Evolutionary conservation across 352 stramenopile species (phyloP).

Genomic region (Pythium rhizo-oryzae): DNA sequence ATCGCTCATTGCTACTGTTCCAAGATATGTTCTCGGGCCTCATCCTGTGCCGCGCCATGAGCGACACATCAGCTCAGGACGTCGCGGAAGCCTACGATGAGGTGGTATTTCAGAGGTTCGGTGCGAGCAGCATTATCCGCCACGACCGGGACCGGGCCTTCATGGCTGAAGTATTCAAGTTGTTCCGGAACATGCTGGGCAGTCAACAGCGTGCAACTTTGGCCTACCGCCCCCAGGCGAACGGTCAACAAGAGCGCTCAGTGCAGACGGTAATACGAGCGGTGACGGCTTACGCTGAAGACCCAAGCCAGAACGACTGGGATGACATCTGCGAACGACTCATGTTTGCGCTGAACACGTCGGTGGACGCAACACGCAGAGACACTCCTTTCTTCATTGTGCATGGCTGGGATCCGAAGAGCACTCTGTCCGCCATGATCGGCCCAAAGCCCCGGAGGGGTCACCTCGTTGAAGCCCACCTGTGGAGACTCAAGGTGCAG

Average conservation of each 20-base stretch:
- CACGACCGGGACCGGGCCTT: slow-evolving; percentile 34
- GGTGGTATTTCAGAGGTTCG: slow-evolving; percentile 29
- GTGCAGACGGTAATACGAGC: slow-evolving; percentile 33
- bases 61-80: slow-evolving; percentile 5
- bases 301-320: slow-evolving; percentile 29
- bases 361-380: not conserved
- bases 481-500: slow-evolving; percentile 3
- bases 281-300: slow-evolving; percentile 26
- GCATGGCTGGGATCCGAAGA: slow-evolving; percentile 16
- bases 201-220: slow-evolving; percentile 27
- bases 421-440: slow-evolving; percentile 15
- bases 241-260: no score
- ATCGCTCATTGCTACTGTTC: slow-evolving; percentile 22
- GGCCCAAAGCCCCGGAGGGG: not conserved
- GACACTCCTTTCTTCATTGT: slow-evolving; percentile 14
- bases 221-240: slow-evolving; percentile 33
- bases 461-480: not conserved
- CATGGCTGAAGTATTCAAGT: slow-evolving; percentile 35
- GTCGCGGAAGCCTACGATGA: slow-evolving; percentile 28
- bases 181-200: slow-evolving; percentile 29
- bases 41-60: slow-evolving; percentile 29
- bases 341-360: no score
- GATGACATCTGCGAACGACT: slow-evolving; percentile 27
- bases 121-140: slow-evolving; percentile 23
- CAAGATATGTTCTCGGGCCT: slow-evolving; percentile 23